Conservation (phyloP, 1,284 basidiomycete species). For the Polyporus tsugae region DNA sequence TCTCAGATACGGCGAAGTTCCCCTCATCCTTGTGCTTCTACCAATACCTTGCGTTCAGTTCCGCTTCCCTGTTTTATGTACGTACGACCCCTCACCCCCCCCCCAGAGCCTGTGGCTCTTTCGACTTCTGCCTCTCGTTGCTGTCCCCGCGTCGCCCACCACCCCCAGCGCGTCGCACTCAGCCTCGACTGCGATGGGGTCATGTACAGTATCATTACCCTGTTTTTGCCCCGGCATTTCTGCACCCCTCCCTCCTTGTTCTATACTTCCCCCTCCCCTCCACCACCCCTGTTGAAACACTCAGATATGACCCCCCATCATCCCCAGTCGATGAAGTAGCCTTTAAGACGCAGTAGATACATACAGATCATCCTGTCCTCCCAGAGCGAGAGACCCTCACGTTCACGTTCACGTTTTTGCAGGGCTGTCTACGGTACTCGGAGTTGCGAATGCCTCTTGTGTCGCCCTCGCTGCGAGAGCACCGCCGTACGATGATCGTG, state of each 20-base stretch:
- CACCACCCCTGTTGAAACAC: constrained; percentile 6
- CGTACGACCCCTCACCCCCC: constrained; percentile 19
- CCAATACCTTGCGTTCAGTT: constrained; percentile 26
- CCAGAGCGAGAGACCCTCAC: neutral
- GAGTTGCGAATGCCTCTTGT: neutral
- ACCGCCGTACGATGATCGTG: neutral
- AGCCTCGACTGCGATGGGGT: constrained; percentile 17
- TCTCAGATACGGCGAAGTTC: constrained; percentile 4
- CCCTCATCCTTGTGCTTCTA: constrained; percentile 24
- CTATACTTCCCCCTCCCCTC: constrained; percentile 11
- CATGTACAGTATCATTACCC: constrained; percentile 29
- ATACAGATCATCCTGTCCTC: neutral
- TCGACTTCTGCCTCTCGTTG: constrained; percentile 11
- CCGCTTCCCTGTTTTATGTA: constrained; percentile 22
- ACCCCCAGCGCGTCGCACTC: neutral
- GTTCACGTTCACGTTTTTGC: neutral
- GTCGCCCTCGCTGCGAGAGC: neutral
- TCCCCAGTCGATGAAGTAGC: constrained; percentile 24
- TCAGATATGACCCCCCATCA: constrained; percentile 13
- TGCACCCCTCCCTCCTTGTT: constrained; percentile 4
- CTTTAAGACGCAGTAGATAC: constrained; percentile 23
- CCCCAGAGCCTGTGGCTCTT: constrained; percentile 32
- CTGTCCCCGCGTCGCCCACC: neutral
- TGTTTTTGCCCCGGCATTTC: constrained; percentile 24
- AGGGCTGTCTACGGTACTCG: neutral